A percentile compares a stretch with the other conserved stretches of the same genome.
phyloP scores from a whole-genome alignment of 345 rosid genomes.

The Moricandia moricandioides region DNA sequence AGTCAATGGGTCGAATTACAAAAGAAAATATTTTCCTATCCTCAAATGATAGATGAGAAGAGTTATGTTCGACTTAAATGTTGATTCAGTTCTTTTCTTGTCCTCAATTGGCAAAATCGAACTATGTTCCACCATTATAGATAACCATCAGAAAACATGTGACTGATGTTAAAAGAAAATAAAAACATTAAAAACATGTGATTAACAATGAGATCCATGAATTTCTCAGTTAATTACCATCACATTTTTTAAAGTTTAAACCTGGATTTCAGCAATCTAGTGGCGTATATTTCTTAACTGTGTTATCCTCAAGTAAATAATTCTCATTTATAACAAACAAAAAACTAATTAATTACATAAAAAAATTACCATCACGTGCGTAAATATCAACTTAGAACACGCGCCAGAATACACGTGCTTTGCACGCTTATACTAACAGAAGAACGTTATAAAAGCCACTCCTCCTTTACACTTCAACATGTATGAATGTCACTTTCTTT shows the following conservation, averaged over 20 bases:
- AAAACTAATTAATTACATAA: slow-evolving; percentile 1
- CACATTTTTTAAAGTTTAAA: not conserved
- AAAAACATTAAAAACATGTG: not conserved
- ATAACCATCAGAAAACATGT: not conserved
- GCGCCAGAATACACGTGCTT: slow-evolving; percentile 18
- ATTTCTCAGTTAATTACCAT: slow-evolving; percentile 16
- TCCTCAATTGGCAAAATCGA: slow-evolving; percentile 12
- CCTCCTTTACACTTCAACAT: not conserved
- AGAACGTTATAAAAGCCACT: slow-evolving; percentile 24
- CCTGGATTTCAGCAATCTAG: slow-evolving; percentile 29
- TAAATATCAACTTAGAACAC: slow-evolving; percentile 6
- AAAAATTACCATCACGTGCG: not conserved
- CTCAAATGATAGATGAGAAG: not conserved
- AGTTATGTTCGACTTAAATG: not conserved
- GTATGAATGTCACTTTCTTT: slow-evolving; percentile 2
- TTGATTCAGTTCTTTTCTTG: not conserved
- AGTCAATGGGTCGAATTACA: not conserved
- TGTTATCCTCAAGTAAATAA: not conserved
- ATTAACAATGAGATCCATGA: slow-evolving; percentile 13
- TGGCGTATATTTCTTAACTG: slow-evolving; percentile 27
- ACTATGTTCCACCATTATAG: not conserved
- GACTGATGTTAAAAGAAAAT: not conserved
- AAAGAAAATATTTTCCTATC: not conserved
- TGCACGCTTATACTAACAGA: not conserved
- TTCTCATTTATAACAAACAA: not conserved